phyloP scores from a whole-genome alignment of 1,139 yeast species.

The Protomyces inouyei region DNA sequence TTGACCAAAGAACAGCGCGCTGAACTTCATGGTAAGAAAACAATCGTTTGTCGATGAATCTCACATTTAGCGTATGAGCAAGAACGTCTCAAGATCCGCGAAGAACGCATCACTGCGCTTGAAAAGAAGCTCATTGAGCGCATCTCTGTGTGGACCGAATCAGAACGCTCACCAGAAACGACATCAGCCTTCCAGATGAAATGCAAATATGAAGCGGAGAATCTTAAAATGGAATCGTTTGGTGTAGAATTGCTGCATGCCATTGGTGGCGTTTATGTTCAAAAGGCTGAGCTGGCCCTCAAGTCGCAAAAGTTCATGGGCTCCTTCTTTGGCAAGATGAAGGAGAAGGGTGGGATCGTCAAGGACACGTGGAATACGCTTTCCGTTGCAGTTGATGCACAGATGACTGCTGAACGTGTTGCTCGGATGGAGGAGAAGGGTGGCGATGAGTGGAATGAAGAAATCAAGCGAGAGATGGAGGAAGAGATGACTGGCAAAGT shows the following conservation, averaged over 20 bases:
- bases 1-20: constrained; percentile 48
- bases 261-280: constrained; percentile 69
- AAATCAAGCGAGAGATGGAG: constrained; percentile 80
- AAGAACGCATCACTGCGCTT: constrained; percentile 64
- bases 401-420: constrained; percentile 73
- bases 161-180: constrained; percentile 66
- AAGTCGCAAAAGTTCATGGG: constrained; percentile 73
- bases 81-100: constrained; percentile 66
- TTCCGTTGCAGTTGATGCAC: constrained; percentile 84
- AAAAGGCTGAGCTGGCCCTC: constrained; percentile 56
- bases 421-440: constrained; percentile 47
- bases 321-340: constrained; percentile 76
- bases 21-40: constrained; percentile 43
- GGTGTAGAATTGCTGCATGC: constrained; percentile 87
- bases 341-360: constrained; percentile 80
- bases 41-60: not conserved
- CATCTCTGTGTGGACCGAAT: constrained; percentile 75
- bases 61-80: constrained; percentile 54
- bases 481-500: constrained; percentile 63
- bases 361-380: constrained; percentile 84
- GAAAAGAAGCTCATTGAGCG: constrained; percentile 60
- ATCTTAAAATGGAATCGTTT: constrained; percentile 87
- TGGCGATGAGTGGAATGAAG: constrained; percentile 63
- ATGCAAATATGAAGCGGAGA: constrained; percentile 70
- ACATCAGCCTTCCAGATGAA: constrained; percentile 64